These are phyloP conservation scores for Apiotrichum veenhuisii DNA, from an alignment of 1,284 basidiomycete species.

Conservation along the genomic window DNA sequence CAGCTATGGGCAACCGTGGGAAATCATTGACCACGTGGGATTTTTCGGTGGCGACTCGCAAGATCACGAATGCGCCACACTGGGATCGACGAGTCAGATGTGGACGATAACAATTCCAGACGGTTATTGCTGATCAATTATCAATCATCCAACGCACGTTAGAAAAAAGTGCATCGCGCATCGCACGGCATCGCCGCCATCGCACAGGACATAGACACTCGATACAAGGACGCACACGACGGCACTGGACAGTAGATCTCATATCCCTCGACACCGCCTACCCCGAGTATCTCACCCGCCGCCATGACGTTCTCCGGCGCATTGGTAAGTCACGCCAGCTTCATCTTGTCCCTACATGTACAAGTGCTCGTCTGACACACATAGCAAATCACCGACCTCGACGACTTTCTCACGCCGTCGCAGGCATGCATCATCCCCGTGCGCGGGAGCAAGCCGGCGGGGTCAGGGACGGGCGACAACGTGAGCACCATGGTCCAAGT, in stretches of 20 bases:
- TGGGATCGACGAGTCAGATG: not conserved
- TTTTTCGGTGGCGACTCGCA: no score
- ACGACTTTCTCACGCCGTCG: slow-evolving; percentile 96
- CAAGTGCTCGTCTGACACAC: not conserved
- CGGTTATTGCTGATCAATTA: not conserved
- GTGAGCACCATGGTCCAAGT: not conserved
- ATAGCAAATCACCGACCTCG: slow-evolving; percentile 71
- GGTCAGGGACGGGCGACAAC: slow-evolving; percentile 19
- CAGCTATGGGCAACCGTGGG: no score
- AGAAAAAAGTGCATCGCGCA: no score
- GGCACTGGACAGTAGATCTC: no score
- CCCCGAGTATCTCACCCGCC: not conserved
- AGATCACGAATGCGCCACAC: not conserved
- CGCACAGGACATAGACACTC: no score
- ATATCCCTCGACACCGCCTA: not conserved
- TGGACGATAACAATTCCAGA: not conserved
- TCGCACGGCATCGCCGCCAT: no score
- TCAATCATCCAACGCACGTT: no score
- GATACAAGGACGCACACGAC: no score
- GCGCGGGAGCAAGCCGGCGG: slow-evolving; percentile 25
- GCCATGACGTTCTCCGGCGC: slow-evolving; percentile 89
- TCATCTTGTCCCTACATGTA: no score
- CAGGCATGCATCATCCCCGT: slow-evolving; percentile 99
- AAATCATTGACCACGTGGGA: no score
- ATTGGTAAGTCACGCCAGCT: slow-evolving; percentile 57